Evolutionary conservation across 176 grass and related monocot genomes (phyloP), one percentile per base, ranked within the genome.

Genomic region (Canna indica): DNA sequence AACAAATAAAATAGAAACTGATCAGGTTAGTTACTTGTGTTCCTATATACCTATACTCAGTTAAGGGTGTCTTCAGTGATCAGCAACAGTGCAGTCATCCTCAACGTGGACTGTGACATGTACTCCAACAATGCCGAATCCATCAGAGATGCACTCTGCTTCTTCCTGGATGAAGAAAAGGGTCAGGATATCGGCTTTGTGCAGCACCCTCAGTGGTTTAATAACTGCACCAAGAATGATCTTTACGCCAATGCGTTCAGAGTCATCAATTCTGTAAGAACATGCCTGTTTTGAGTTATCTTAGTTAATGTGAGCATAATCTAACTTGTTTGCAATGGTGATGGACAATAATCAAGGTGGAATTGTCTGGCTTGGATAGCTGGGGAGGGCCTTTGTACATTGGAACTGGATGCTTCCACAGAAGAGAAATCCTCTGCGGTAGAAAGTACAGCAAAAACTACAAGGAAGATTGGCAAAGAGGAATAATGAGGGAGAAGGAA

Each of bases 91-190:
- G 63, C 82, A 22, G 54, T 95, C 77, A 85, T 95, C 47, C 78
- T 95, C 77, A 95, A 90, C 61, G 74, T 81, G 4, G 84, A 95
- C 59, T 95, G 91, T 26, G 91, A 95, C 60, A 95, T 90, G 91
- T 87, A 90, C 74, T 90, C 87, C 4, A 95, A 87, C 68, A 81
- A 90, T 61, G 85, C 87, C 28, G 74, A 82, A 14, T 82, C 80
- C 42, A 68, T 95, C 56, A 87, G 78, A 74, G 91, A 95, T 59
- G 80, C 82, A 26, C 34, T 90, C 27, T 90, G 91, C 38, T 87
- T 95, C 77, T 71, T 95, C 45, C 64, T 90, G 70, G 87, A 90
- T 68, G 81, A 85, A 79, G 58, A 88, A 26, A 80, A 81, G 71
- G 80, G 91, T 29, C 87, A 81, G 46, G 66, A 83, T 62, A 81